Conservation (phyloP, 495 filamentous ascomycete species). For the Chaetomium fimeti region DNA sequence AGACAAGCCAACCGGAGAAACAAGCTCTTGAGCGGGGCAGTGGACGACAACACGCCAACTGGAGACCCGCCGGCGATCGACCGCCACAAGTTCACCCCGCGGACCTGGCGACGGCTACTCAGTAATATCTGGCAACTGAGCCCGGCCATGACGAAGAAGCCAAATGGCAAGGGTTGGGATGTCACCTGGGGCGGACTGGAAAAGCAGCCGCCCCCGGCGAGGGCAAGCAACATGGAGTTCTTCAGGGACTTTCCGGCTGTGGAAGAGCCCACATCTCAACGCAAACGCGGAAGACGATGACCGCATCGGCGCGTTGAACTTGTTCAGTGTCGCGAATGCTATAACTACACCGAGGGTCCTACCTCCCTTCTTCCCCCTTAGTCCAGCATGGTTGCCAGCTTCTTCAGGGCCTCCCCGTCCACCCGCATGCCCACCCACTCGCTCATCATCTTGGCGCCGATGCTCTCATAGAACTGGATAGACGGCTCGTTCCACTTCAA, state of each 20-base stretch:
- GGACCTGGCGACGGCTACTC: constrained; percentile 36
- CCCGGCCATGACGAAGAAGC: constrained; percentile 32
- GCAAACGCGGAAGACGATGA: background rate
- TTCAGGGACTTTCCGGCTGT: constrained; percentile 10
- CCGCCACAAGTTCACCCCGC: constrained; percentile 27
- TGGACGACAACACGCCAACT: constrained; percentile 39
- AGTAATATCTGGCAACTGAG: constrained; percentile 38
- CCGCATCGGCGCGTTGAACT: background rate
- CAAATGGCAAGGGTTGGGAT: constrained; percentile 24
- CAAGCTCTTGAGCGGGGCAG: constrained; percentile 38
- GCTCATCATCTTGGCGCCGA: constrained; percentile 77
- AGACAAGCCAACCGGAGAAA: constrained; percentile 19
- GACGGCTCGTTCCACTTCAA: constrained; percentile 87
- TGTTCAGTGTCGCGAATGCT: background rate
- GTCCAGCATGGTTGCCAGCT: constrained; percentile 54
- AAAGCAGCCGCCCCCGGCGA: constrained; percentile 20
- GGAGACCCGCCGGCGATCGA: constrained; percentile 34
- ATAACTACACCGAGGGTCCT: background rate
- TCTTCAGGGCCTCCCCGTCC: constrained; percentile 65
- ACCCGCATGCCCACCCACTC: constrained; percentile 94
- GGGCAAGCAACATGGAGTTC: constrained; percentile 23
- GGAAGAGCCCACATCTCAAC: background rate
- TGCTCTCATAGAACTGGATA: constrained; percentile 80
- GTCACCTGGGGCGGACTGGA: constrained; percentile 39
- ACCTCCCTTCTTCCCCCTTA: constrained; percentile 7